Percentiles rank a stretch among this genome's conserved stretches.
phyloP scores from a whole-genome alignment of 2,329 filamentous ascomycete species.

The Knufia petricola region DNA sequence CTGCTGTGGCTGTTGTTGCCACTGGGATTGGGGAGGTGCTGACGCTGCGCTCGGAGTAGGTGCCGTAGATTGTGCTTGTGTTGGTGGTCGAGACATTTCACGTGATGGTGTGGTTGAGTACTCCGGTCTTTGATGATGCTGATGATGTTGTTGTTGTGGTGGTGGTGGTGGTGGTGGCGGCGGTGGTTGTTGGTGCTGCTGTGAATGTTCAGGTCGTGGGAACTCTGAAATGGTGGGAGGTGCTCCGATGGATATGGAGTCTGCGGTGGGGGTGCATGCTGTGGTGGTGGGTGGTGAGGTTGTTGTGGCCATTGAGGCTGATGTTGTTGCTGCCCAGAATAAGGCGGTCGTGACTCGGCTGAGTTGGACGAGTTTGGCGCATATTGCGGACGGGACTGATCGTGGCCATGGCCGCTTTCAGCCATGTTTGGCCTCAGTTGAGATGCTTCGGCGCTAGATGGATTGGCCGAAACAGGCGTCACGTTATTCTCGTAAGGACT shows the following conservation, averaged over 20 bases:
- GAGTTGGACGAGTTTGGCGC: constrained; percentile 29
- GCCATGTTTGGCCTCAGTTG: constrained; percentile 27
- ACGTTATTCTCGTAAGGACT: constrained; percentile 9
- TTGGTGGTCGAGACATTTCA: constrained; percentile 17
- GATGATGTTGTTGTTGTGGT: constrained; percentile 3
- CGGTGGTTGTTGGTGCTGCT: background rate
- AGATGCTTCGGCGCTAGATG: constrained; percentile 28
- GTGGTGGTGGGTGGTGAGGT: constrained; percentile 13
- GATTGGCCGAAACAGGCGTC: constrained; percentile 28
- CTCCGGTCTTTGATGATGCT: constrained; percentile 8
- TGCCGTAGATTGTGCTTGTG: constrained; percentile 12
- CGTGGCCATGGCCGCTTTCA: constrained; percentile 35
- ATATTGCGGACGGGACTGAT: constrained; percentile 31
- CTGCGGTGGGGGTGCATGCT: constrained; percentile 10
- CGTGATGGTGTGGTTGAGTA: constrained; percentile 8
- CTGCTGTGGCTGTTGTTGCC: constrained; percentile 3
- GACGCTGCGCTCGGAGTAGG: constrained; percentile 2
- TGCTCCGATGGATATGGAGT: constrained; percentile 16
- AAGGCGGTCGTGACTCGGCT: constrained; percentile 13
- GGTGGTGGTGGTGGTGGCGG: background rate
- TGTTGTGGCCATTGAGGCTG: constrained; percentile 13
- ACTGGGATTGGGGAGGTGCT: background rate
- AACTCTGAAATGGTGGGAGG: constrained; percentile 21
- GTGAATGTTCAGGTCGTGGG: constrained; percentile 12
- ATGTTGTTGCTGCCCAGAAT: constrained; percentile 17